Evolutionary conservation across 345 rosid genomes (phyloP), one percentile per base, ranked within the genome.

Genomic region (Salix exigua): DNA sequence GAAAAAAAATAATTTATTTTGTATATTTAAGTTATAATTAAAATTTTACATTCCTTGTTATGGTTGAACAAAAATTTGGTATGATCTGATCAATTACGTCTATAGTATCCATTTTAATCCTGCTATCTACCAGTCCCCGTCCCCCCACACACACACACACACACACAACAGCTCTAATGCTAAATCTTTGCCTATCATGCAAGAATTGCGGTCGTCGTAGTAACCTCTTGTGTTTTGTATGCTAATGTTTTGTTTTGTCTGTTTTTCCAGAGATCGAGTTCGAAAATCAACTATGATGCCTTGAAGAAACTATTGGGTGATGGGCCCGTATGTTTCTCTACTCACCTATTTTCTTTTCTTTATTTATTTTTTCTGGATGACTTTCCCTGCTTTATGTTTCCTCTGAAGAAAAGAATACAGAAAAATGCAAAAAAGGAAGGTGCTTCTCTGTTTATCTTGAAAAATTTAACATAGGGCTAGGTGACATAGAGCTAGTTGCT

Each of bases 271-370:
- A 88, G 90, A 77, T 78, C 88, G 78, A 82, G 90, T 74, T 85
- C 86, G 35, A 82, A 88, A 77, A 85, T 90, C 86, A 91, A 93
- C 85, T 85, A 81, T 26, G 90, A 91, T 31, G 87, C 82, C 12
- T 75, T 89, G 87, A 87, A 85, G 66, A 84, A 85, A 73, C 90
- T 90, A 50, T 85, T 91, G 68, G 87, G n/a, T 53, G 60, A 83
- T 70, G 85, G 82, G 55, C 77, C 90, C 2, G 96, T 90, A 82
- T 40, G 91, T 82, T 66, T 58, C 14, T 75, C 37, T 14, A 28
- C 65, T 6, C 10, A 2, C 28, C 55, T 72, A 1, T 26, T 26
- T 23, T 16, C 2, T 25, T n/a, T 6, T 48, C 37, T 33, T 5
- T 33, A 6, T 33, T 33, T 33, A 33, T 18, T 1, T 12, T 50